Base-by-base conservation (phyloP, 768 basidiomycete species). In the Mycena galopus region DNA sequence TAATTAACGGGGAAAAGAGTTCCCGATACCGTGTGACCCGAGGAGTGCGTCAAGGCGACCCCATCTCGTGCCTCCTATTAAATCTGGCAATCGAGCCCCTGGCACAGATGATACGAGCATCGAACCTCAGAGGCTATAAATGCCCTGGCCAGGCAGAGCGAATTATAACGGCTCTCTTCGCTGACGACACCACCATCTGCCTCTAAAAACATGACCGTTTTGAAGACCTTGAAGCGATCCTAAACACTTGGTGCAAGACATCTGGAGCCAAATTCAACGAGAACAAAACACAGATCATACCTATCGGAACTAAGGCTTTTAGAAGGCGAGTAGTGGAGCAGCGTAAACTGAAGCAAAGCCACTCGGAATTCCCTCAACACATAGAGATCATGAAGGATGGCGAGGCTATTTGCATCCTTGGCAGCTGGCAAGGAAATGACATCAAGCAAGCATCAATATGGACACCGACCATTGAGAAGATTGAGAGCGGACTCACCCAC, bases 161-260 rank as follows among this genome's bases (percentile, higher is more conserved):
- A n/a, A 59, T 85, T 0, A 79, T 84, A 0, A 74, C 76, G 2
- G 79, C 76, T 0, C 80, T 87, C 0, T 87, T 86, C 70, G 84
- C 85, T 0, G 84, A 87, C 71, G 84, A 87, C 71, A 86, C 85
- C 8, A 81, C 81, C 2, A 79, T 80, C 0, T 84, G 78, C 71
- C 80, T 87, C 0, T 74, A 73, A 2, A 74, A 79, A 47, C 14
- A 69, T 0, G 84, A 87, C 60, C 55, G 74, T 8, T 80, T 80
- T 14, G 53, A 59, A 0, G 69, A 67, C 1, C 79, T 88, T 0
- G 39, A 75, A 2, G 0, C 32, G 0, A 78, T 87, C 2, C 83
- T 87, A 0, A 29, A 78, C 0, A 50, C 33, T 0, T 89, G 87
- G 87, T 88, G 84, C 69, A 42, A 53, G 16, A 62, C 53, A 14